Evolutionary conservation across 2,329 filamentous ascomycete genomes (phyloP), one percentile per base, ranked within the genome.

Genomic region (Xylaria hypoxylon): DNA sequence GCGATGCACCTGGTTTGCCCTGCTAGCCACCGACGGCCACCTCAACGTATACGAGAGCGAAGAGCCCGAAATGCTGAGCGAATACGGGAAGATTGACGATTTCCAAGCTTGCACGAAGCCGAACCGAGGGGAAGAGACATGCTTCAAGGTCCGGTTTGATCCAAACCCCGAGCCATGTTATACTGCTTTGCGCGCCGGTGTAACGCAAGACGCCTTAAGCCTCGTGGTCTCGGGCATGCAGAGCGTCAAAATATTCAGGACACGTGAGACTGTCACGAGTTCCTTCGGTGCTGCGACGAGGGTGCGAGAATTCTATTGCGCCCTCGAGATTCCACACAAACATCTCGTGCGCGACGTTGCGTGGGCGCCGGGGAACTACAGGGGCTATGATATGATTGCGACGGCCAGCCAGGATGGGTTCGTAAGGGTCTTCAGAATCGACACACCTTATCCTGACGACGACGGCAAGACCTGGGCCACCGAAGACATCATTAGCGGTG

Each of bases 391-490:
- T 78, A 86, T 95, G 64, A 87, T 98, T 72, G 96, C 95, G 2
- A 96, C 94, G 5, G 95, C 94, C 2, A 96, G 93, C 77, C 96
- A 96, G 78, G 96, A 99, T 77, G 95, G 96, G 2, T 90, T 89
- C 72, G 89, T 97, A 45, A 87, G 95, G 45, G 91, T 99, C n/a
- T 97, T 96, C 75, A 89, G 95, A 73, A 79, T 97, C 19, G 88
- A 90, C 40, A 91, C 91, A 0, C 85, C 86, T 0, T 80, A 80
- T 67, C 77, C 73, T 69, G 80, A 75, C 68, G 81, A 78, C 67
- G 85, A 80, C 72, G 85, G 78, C 52, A 85, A 81, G 71, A 81
- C 80, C 5, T 89, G 84, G 86, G 81, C 84, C 5, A 77, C 79
- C 6, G 75, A 79, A 5, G 82, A 85, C 67, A 77, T 87, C 17